Evolutionary conservation across 148 eudicot species (phyloP).

Genomic region (Rhododendron henanense): DNA sequence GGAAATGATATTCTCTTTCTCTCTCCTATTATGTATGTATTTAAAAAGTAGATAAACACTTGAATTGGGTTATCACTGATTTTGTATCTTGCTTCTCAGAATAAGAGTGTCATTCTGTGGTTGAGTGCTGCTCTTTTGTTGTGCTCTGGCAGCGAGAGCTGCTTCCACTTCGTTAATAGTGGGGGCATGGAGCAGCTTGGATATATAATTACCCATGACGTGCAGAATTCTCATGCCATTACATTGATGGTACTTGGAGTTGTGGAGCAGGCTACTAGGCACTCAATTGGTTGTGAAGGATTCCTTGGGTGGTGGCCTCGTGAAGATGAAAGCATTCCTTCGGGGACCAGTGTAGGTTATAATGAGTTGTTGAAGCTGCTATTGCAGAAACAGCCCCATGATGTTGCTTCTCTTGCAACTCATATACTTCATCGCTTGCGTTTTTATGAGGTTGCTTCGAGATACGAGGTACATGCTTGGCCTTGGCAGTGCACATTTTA

Average conservation of each 20-base stretch:
- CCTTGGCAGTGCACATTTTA: background rate
- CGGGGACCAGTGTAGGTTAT: conserved; percentile 77
- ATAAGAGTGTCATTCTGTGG: conserved; percentile 60
- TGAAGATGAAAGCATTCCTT: conserved; percentile 73
- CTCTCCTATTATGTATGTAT: conserved; percentile 10
- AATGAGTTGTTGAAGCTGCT: conserved; percentile 76
- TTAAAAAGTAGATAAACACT: background rate
- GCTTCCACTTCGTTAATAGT: conserved; percentile 81
- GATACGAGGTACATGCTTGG: conserved; percentile 71
- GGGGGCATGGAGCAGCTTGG: conserved; percentile 85
- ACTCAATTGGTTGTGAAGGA: conserved; percentile 94
- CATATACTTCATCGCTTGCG: conserved; percentile 87
- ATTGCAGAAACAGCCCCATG: conserved; percentile 78
- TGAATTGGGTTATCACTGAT: conserved; percentile 5
- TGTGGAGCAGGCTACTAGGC: conserved; percentile 82
- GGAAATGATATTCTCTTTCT: background rate
- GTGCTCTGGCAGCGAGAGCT: conserved; percentile 81
- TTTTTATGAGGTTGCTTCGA: conserved; percentile 81
- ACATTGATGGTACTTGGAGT: conserved; percentile 77
- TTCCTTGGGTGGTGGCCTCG: conserved; percentile 99
- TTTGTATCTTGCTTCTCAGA: conserved; percentile 41
- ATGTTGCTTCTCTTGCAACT: conserved; percentile 78
- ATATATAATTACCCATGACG: conserved; percentile 37
- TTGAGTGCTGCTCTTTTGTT: conserved; percentile 65
- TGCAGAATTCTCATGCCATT: conserved; percentile 47